Percentiles rank a stretch among this genome's conserved stretches.
Evolutionary conservation across 441 rosid species (phyloP).

Genomic region (Populus hybrid): DNA sequence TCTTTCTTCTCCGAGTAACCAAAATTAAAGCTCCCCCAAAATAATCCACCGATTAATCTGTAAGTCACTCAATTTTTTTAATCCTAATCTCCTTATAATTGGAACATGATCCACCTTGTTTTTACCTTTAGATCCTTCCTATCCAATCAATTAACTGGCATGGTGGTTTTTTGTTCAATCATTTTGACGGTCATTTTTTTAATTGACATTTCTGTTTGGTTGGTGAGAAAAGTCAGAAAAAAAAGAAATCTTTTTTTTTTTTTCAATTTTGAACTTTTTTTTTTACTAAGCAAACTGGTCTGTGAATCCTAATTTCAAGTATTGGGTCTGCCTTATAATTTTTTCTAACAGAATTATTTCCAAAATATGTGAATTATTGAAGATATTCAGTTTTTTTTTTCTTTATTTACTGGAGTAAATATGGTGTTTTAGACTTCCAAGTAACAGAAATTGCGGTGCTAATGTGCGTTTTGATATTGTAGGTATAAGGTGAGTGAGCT

Average conservation of each 20-base stretch:
- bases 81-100: background rate
- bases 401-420: too few species aligned
- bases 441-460: background rate
- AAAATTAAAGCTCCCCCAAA: background rate
- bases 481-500: background rate
- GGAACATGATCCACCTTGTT: constrained; percentile 2
- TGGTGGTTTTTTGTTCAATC: too few species aligned
- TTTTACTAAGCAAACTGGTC: background rate
- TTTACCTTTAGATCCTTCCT: too few species aligned
- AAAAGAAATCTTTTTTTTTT: background rate
- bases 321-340: too few species aligned
- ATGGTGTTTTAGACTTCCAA: too few species aligned
- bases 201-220: constrained; percentile 8
- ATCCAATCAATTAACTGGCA: too few species aligned
- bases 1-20: background rate
- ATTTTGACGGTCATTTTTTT: background rate
- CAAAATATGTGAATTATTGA: too few species aligned
- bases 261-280: background rate
- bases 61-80: constrained; percentile 2
- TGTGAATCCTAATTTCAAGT: background rate
- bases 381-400: too few species aligned
- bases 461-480: background rate
- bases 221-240: background rate
- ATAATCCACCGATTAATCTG: background rate
- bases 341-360: too few species aligned